Evolutionary conservation across 169 alveolate species (phyloP).

Genomic region (Plasmodium sp.): DNA sequence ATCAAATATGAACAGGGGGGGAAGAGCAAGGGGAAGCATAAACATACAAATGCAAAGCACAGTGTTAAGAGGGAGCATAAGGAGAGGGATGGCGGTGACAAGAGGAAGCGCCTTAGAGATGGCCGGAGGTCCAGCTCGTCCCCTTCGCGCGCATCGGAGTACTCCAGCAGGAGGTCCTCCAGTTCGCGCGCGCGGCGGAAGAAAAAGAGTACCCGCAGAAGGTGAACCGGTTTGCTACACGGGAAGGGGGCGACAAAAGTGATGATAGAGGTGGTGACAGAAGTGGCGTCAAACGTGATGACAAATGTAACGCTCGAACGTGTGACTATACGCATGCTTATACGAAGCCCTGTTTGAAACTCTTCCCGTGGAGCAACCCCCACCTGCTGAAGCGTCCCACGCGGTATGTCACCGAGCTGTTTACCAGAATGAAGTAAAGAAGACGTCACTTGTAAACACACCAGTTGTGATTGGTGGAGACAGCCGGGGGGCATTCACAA

Average conservation of each 20-base stretch:
- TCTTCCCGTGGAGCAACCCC: background rate
- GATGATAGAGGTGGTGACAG: background rate
- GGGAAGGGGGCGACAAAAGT: too few species aligned
- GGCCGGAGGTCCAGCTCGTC: background rate
- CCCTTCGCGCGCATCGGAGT: slow-evolving; percentile 1
- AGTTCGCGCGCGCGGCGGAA: background rate
- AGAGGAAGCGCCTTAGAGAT: background rate
- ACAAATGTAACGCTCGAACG: background rate
- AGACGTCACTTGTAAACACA: background rate
- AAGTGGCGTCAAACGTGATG: background rate
- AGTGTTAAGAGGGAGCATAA: background rate
- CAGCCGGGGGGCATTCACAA: background rate
- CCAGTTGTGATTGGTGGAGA: background rate
- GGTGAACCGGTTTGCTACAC: background rate
- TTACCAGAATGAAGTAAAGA: background rate
- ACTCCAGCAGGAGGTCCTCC: background rate
- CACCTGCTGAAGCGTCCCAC: background rate
- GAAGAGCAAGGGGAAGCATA: slow-evolving; percentile 3
- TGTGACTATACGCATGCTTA: background rate
- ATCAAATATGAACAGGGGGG: slow-evolving; percentile 30
- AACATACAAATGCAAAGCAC: background rate
- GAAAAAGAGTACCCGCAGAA: slow-evolving; percentile 1
- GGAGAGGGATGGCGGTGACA: slow-evolving; percentile 7
- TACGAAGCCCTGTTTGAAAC: background rate
- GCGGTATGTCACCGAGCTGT: background rate